Conservation (phyloP, 1,284 basidiomycete genomes). For the Ustilago lituana region DNA sequence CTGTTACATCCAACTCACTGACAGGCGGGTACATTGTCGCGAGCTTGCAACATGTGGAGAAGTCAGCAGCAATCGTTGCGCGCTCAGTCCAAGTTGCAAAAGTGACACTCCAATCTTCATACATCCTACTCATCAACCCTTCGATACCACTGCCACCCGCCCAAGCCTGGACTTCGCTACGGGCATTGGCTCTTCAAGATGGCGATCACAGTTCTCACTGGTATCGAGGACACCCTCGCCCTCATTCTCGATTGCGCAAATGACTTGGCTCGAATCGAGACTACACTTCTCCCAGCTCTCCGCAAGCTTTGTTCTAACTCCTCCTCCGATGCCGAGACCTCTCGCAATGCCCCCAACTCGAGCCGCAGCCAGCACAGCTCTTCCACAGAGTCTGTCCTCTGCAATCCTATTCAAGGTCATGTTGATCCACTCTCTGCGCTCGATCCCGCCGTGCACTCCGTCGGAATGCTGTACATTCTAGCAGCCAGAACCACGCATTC, state of each 20-base stretch:
- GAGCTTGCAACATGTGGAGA: conserved; percentile 13
- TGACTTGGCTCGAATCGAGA: conserved; percentile 19
- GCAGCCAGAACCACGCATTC: conserved; percentile 21
- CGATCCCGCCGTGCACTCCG: conserved; percentile 37
- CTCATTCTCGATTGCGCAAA: conserved; percentile 42
- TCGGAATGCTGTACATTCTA: conserved; percentile 51
- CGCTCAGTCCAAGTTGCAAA: conserved; percentile 29
- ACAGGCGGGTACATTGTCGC: too few species aligned
- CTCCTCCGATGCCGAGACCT: conserved; percentile 13
- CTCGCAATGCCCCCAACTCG: conserved; percentile 10
- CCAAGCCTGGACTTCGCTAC: too few species aligned
- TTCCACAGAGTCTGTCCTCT: conserved; percentile 18
- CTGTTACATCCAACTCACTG: neutral
- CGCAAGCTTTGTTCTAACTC: conserved; percentile 22
- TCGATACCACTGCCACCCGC: too few species aligned
- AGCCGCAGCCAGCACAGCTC: conserved; percentile 5
- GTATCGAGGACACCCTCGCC: conserved; percentile 47
- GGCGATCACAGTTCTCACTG: conserved; percentile 27
- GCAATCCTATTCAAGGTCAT: conserved; percentile 25
- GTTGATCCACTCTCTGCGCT: conserved; percentile 41
- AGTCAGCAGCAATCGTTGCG: conserved; percentile 6
- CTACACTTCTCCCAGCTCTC: conserved; percentile 36
- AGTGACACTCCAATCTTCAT: conserved; percentile 8
- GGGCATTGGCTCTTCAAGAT: conserved; percentile 5
- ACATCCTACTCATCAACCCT: neutral